Evolutionary conservation across 345 rosid species (phyloP).

Genomic region (Brassica napus): Da-Ae NC_063447.1:41936501-41937000

Average conservation of each 20-base stretch:
- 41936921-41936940: not conserved
- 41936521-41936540: too few relatives aligned
- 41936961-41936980: not conserved
- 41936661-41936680: slow-evolving; percentile 95
- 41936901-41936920: slow-evolving; percentile 99
- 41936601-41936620: slow-evolving; percentile 77
- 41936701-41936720: slow-evolving; percentile 68
- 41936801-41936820: slow-evolving; percentile 46
- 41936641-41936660: slow-evolving; percentile 67
- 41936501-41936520: too few relatives aligned
- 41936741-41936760: slow-evolving; percentile 86
- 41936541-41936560: not conserved
- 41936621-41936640: slow-evolving; percentile 85
- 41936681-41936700: slow-evolving; percentile 85
- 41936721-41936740: slow-evolving; percentile 81
- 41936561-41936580: slow-evolving; percentile 64
- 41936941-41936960: not conserved
- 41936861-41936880: slow-evolving; percentile 81
- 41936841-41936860: slow-evolving; percentile 57
- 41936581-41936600: slow-evolving; percentile 74
- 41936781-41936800: slow-evolving; percentile 45
- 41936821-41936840: slow-evolving; percentile 56
- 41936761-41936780: slow-evolving; percentile 51
- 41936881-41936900: slow-evolving; percentile 91
- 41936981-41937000: slow-evolving; percentile 20